A percentile compares a stretch with the other conserved stretches of the same genome.
Conservation (phyloP, 2,329 filamentous ascomycete genomes). For the Cercospora sesami region DNA sequence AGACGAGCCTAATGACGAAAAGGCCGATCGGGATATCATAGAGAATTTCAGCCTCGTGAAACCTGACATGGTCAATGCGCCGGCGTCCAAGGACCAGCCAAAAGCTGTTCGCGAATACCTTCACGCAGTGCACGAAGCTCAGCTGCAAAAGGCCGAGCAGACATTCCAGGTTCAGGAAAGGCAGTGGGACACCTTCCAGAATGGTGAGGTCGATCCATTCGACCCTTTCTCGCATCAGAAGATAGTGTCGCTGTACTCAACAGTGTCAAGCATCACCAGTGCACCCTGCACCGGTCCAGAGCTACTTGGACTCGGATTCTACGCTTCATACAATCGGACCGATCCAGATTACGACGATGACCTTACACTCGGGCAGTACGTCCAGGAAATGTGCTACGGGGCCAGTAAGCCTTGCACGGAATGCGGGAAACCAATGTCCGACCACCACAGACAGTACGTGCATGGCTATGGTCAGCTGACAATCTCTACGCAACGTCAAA, state of each 20-base stretch:
- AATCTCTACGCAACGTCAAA: conserved; percentile 78
- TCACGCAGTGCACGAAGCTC: conserved; percentile 91
- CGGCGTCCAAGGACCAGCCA: conserved; percentile 79
- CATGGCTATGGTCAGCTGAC: conserved; percentile 93
- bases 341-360: conserved; percentile 73
- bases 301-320: conserved; percentile 87
- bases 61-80: conserved; percentile 91
- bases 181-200: conserved; percentile 94
- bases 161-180: conserved; percentile 92
- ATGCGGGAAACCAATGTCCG: conserved; percentile 83
- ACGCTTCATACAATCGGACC: conserved; percentile 75
- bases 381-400: conserved; percentile 80
- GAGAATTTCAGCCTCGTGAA: conserved; percentile 82
- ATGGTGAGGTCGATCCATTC: conserved; percentile 84
- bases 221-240: conserved; percentile 96
- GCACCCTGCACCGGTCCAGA: conserved; percentile 91
- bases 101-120: conserved; percentile 89
- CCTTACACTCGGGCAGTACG: conserved; percentile 90
- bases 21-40: conserved; percentile 28
- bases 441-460: conserved; percentile 95
- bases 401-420: conserved; percentile 76
- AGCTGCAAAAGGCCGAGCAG: conserved; percentile 92
- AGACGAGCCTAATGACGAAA: conserved; percentile 39
- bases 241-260: conserved; percentile 89
- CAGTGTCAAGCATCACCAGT: conserved; percentile 89